Base-by-base conservation (phyloP, 1,139 yeast genomes). In the Geotrichum reessii region DNA sequence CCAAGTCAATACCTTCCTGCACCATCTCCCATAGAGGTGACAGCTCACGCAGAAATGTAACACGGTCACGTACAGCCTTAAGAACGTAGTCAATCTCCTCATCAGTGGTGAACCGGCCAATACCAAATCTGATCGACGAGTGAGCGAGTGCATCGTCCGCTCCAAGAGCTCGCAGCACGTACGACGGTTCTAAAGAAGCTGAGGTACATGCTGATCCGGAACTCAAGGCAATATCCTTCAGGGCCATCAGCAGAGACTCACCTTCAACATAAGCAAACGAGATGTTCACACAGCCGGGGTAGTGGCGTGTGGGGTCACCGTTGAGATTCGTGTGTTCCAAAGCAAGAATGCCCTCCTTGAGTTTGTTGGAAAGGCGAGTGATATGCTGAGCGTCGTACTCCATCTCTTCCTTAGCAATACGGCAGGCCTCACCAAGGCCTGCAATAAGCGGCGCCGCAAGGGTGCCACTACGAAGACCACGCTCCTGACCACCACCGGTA, bases 201-300 rank as follows among this genome's bases (percentile, higher is more conserved):
- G 98, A 92, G 6, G 99, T 93, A 79, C 99, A 93, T 2, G 99
- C 99, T n/a, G 97, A 90, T 42, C 99, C 99, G 2, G 97, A 89
- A 62, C 96, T 87, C 65, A 93, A 81, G 0, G 99, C 99, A 70
- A 93, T 90, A 72, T 93, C 99, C 62, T 93, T 92, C 70, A 93
- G 82, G 0, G 99, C 99, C 99, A 93, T 93, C 68, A 93, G 79
- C 66, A 93, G 79, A 0, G 98, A 92, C 76, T 93, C 99, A 66
- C 99, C 99, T 78, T 93, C 99, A 67, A 93, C 87, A 71, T 92
- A 93, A 8, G 98, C 98, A 76, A 93, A 93, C 8, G 98, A 92
- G 63, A 93, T 84, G 72, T 93, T 93, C 60, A 93, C 96, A 78
- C 99, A 93, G 52, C 99, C 99, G 1, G 95, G 82, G 72, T 90